Percentiles rank a stretch among this genome's conserved stretches.
phyloP scores from a whole-genome alignment of 2,329 filamentous ascomycete genomes.

The Cordyceps cicadae region DNA sequence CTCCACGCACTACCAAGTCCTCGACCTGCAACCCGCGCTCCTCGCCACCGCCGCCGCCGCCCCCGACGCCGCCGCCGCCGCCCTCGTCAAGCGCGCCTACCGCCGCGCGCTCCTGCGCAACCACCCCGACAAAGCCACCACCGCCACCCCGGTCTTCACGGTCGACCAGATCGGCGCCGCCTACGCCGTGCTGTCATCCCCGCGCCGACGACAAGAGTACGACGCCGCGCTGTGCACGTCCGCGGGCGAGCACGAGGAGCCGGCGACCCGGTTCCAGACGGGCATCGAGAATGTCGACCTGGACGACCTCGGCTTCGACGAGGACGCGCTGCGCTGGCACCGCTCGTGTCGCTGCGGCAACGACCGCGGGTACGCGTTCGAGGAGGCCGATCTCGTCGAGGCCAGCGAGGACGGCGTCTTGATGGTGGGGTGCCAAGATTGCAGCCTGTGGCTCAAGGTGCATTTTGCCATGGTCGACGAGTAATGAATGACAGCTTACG shows the following conservation, averaged over 20 bases:
- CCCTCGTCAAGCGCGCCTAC: constrained; percentile 54
- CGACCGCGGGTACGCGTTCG: constrained; percentile 49
- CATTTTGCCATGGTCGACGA: constrained; percentile 50
- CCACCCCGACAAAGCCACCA: constrained; percentile 52
- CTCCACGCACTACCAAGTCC: constrained; percentile 52
- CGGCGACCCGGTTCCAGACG: constrained; percentile 37
- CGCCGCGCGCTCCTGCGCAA: constrained; percentile 55
- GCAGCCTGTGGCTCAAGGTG: constrained; percentile 58
- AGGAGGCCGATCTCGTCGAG: constrained; percentile 51
- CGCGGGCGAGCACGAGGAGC: constrained; percentile 16
- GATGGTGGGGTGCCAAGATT: constrained; percentile 57
- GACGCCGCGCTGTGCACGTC: constrained; percentile 38
- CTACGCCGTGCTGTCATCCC: constrained; percentile 46
- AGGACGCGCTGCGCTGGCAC: constrained; percentile 41
- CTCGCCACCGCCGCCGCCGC: constrained; percentile 36
- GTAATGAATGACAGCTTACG: constrained; percentile 15
- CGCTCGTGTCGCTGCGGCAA: constrained; percentile 57
- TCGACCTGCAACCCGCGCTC: constrained; percentile 44
- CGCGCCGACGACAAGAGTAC: constrained; percentile 43
- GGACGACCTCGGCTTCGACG: constrained; percentile 53
- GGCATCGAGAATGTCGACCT: constrained; percentile 58
- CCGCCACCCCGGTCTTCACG: constrained; percentile 32
- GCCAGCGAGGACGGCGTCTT: constrained; percentile 50
- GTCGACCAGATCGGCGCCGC: constrained; percentile 58
- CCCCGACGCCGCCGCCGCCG: constrained; percentile 28